Base-by-base conservation (phyloP, 1,284 basidiomycete species). In the Ceratobasidium sp. region DNA sequence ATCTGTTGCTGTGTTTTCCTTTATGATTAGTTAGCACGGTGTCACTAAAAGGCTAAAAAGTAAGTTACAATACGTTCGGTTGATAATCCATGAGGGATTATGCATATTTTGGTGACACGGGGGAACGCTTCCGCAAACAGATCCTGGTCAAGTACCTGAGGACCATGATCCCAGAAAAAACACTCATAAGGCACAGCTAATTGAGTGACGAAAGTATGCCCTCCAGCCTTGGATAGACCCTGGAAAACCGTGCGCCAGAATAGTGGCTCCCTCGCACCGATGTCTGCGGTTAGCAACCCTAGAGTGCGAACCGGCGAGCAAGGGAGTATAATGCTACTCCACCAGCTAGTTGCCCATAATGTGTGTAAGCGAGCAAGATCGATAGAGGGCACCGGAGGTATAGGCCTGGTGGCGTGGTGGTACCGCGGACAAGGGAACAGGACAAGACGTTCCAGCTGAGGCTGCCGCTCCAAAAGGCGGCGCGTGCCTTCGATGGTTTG, bases 131-230 rank as follows among this genome's bases (percentile, higher is more conserved):
- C 5, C 4, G 13, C 48, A 46, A 13, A 54, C 26, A 48, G 23
- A 17, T 28, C 15, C 13, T 12, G 66, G 12, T 54, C 46, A 10
- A 13, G 17, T 1, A 26, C 44, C 3, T 38, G 23, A 20, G 48
- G 20, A n/a, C 44, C 12, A n/a, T 68, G 66, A 20, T 68, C 44
- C 66, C 66, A 68, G 42, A 68, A 68, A 23, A 68, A 68, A 15
- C 26, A 15, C 1, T 68, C 66, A 20, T 68, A 68, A 17, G 66
- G 66, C n/a, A 68, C 28, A 1, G 46, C 28, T 12, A 68, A 28
- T 12, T 10, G 1, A 13, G 7, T 50, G 46, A 68, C 66, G 5
- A 26, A 23, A 17, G 44, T 17, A 15, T 68, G 44, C 2, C 66
- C 66, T 12, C 66, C 66, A 3, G 6, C 15, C n/a, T 26, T 15